phyloP scores from a whole-genome alignment of 2,329 filamentous ascomycete species.

The Grosmannia clavigera region DNA sequence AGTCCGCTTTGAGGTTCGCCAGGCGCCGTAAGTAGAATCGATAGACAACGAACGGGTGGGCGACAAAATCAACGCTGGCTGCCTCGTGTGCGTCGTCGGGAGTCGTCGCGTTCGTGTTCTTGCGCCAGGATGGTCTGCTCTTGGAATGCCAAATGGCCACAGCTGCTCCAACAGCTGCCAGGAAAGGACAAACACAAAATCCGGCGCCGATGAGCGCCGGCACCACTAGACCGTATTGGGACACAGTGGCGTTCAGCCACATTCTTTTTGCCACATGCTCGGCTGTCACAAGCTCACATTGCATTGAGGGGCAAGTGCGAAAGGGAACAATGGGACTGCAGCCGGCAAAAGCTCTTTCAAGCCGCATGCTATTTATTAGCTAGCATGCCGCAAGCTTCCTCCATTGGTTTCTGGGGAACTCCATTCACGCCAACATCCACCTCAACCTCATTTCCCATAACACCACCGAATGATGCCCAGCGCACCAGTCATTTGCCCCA shows the following conservation, averaged over 20 bases:
- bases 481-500: background rate
- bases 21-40: background rate
- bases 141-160: background rate
- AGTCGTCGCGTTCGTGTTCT: background rate
- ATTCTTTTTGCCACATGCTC: background rate
- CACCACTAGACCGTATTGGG: background rate
- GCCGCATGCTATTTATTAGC: background rate
- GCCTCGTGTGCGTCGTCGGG: background rate
- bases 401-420: background rate
- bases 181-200: constrained; percentile 10
- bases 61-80: background rate
- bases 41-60: background rate
- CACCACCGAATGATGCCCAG: background rate
- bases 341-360: background rate
- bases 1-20: background rate
- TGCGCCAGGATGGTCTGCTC: background rate
- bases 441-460: background rate
- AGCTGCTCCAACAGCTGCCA: background rate
- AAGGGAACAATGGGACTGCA: background rate
- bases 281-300: constrained; percentile 2
- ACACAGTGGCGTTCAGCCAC: background rate
- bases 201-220: background rate
- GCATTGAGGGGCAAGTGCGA: background rate
- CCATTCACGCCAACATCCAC: background rate
- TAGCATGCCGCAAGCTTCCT: background rate